Base-by-base conservation (phyloP, 1,284 basidiomycete species). In the Rugosomyces carneus region DNA sequence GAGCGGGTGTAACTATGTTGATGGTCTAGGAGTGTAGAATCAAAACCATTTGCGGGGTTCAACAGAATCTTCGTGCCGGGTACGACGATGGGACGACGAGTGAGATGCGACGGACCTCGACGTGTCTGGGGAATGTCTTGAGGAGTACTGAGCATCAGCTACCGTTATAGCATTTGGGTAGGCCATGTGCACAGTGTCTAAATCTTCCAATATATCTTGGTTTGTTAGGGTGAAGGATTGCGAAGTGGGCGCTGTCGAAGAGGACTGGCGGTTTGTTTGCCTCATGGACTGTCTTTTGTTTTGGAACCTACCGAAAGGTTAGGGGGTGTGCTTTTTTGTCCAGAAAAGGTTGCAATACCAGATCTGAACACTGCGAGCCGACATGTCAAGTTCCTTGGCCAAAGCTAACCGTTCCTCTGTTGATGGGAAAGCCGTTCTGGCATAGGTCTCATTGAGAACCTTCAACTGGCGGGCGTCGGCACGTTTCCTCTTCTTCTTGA, bases 401-500 rank as follows among this genome's bases (percentile, higher is more conserved):
- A 90, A 67, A 29, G 79, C 79, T 39, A 78, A 71, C n/a, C 87
- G 78, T 61, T 90, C 87, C 61, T 89, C 87, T 13, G 87, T 90
- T 7, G 86, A 86, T 18, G 87, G 87, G 59, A 90, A 90, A 15
- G 87, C 84, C 1, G 88, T 90, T 47, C 87, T 76, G 50, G 70
- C 71, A 59, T 89, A 90, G 0, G 80, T 81, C 58, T 86, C 84
- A 58, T 89, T 89, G 58, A 90, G 69, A 34, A 86, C 78, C 60
- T 84, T 83, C 47, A 90, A 70, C 56, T 90, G 87, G 32, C 74
- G 73, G 7, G 84, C 81, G 56, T 89, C 85, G 3, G 87, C 88
- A 45, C 87, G 78, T 69, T 88, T 87, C 60, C 87, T 78, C 67
- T 90, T 90, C 70, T 89, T 89, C 72, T 90, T 90, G 56, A 87